Evolutionary conservation across 2,329 filamentous ascomycete species (phyloP).

Genomic region (Spiromastix sp.): DNA sequence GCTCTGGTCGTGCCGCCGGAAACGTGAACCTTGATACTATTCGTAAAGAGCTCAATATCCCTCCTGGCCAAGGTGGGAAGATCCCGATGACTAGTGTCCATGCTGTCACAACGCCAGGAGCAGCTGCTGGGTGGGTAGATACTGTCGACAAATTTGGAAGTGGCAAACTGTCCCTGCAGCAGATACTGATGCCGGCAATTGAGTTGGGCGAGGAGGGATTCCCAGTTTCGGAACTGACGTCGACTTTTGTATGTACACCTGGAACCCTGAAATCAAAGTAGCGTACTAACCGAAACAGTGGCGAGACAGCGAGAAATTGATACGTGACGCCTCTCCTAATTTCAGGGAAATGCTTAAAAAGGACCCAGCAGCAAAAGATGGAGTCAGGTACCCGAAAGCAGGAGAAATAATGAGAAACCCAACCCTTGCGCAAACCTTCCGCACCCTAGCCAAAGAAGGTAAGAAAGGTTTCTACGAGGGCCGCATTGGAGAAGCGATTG

Average conservation of each 20-base stretch:
- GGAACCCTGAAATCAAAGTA: no score
- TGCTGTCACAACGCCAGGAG: conserved; percentile 78
- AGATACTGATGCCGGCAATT: conserved; percentile 75
- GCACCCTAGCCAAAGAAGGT: conserved; percentile 64
- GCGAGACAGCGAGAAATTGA: conserved; percentile 50
- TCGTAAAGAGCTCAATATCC: conserved; percentile 57
- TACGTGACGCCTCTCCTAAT: conserved; percentile 73
- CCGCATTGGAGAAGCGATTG: conserved; percentile 66
- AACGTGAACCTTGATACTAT: conserved; percentile 61
- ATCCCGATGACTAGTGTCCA: conserved; percentile 72
- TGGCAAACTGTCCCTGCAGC: conserved; percentile 63
- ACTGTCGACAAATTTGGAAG: conserved; percentile 81
- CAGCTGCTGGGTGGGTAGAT: conserved; percentile 88
- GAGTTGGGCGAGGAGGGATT: conserved; percentile 80
- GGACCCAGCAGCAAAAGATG: conserved; percentile 56
- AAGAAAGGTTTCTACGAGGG: conserved; percentile 90
- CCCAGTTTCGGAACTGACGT: conserved; percentile 72
- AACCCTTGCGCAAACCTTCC: conserved; percentile 70
- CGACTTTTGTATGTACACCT: conserved; percentile 48
- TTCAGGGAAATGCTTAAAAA: conserved; percentile 77
- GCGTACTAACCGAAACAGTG: conserved; percentile 50
- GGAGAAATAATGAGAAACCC: conserved; percentile 89
- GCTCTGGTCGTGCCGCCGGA: conserved; percentile 71
- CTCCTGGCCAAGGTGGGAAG: conserved; percentile 42
- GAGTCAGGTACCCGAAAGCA: conserved; percentile 61